A percentile compares a stretch with the other conserved stretches of the same genome.
Evolutionary conservation across 208 protist species (phyloP).

Genomic region (Leishmania arabica): DNA sequence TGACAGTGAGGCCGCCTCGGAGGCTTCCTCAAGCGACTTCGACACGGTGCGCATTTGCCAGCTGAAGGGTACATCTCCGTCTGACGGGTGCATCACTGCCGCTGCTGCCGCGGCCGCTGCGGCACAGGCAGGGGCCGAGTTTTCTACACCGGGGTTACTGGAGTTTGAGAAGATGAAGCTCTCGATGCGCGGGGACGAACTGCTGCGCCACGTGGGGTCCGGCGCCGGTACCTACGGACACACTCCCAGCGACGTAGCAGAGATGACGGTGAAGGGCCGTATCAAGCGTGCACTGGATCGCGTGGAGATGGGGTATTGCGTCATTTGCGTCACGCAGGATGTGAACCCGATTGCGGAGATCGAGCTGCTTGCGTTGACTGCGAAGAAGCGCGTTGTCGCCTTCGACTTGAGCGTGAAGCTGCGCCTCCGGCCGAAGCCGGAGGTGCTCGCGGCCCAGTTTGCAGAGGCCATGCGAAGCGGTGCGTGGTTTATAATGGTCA

Average conservation of each 20-base stretch:
- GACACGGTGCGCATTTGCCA: constrained; percentile 42
- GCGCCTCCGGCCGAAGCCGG: constrained; percentile 64
- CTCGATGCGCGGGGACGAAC: constrained; percentile 40
- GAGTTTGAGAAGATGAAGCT: constrained; percentile 83
- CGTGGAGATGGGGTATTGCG: constrained; percentile 44
- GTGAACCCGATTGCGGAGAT: constrained; percentile 83
- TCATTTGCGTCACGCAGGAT: constrained; percentile 82
- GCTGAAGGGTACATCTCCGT: constrained; percentile 10
- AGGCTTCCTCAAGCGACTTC: constrained; percentile 48
- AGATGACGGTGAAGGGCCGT: constrained; percentile 43
- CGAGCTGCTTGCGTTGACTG: constrained; percentile 63
- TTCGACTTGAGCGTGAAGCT: constrained; percentile 81
- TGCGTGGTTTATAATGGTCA: constrained; percentile 75
- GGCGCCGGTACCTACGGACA: neutral
- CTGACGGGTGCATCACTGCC: constrained; percentile 5
- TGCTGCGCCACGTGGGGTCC: constrained; percentile 10
- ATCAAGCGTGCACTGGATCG: constrained; percentile 49
- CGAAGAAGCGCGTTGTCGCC: constrained; percentile 38
- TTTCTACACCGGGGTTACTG: constrained; percentile 39
- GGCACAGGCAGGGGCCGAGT: constrained; percentile 5
- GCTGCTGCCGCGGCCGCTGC: neutral
- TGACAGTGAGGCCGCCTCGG: constrained; percentile 29
- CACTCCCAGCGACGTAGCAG: constrained; percentile 14
- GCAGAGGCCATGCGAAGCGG: constrained; percentile 64
- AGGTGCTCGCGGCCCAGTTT: constrained; percentile 54